These are phyloP conservation scores for Paramecium sexaurelia DNA, from an alignment of 73 alveolate species.

Conservation along the genomic window DNA sequence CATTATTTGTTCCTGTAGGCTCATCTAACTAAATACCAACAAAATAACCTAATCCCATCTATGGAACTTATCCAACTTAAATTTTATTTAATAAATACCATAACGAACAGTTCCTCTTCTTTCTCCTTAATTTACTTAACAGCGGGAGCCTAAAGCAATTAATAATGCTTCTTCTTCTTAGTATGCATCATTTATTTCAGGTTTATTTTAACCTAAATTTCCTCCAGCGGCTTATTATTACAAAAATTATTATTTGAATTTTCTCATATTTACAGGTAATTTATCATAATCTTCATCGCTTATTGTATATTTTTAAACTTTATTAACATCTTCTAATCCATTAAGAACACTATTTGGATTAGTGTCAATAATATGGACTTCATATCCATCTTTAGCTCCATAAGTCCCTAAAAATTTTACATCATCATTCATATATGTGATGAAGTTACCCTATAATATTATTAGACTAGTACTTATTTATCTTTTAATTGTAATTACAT, in stretches of 20 bases:
- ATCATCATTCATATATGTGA: constrained; percentile 52
- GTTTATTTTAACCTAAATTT: constrained; percentile 70
- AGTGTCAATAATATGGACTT: constrained; percentile 78
- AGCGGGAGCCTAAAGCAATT: constrained; percentile 77
- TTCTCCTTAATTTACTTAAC: constrained; percentile 75
- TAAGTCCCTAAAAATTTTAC: constrained; percentile 44
- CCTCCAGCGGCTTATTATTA: constrained; percentile 74
- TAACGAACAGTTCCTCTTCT: constrained; percentile 85
- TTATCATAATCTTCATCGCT: constrained; percentile 86
- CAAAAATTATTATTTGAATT: constrained; percentile 78
- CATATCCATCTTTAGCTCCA: constrained; percentile 65
- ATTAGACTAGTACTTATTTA: background rate
- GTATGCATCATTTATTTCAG: constrained; percentile 77
- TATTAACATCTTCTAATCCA: constrained; percentile 78
- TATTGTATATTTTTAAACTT: constrained; percentile 80
- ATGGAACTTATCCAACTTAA: constrained; percentile 77
- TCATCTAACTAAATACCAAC: constrained; percentile 84
- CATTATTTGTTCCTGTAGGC: constrained; percentile 83
- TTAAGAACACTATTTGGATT: constrained; percentile 80
- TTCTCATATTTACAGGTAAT: constrained; percentile 77
- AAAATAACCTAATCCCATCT: constrained; percentile 82
- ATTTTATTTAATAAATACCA: constrained; percentile 42
- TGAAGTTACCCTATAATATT: constrained; percentile 27
- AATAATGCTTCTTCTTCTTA: constrained; percentile 80
- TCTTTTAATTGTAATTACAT: constrained; percentile 56